phyloP scores from a whole-genome alignment of 1,139 yeast genomes.

The Arxiozyma slooffiae region DNA sequence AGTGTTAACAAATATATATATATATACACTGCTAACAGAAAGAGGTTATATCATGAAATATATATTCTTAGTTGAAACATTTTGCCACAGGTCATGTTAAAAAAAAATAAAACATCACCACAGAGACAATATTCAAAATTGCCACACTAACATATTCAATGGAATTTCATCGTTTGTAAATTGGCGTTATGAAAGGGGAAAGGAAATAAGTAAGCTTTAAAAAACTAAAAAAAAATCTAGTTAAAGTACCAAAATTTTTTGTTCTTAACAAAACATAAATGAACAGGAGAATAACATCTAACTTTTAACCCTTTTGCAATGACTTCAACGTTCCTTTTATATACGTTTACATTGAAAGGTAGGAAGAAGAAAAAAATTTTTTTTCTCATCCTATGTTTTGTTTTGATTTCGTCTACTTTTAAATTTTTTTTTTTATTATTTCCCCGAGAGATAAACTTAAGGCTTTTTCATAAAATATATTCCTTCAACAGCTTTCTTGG shows the following conservation, averaged over 20 bases:
- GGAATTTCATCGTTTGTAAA: constrained; percentile 9
- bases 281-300: too few relatives aligned
- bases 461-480: neutral
- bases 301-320: neutral
- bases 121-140: neutral
- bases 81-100: neutral
- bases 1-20: neutral
- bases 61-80: neutral
- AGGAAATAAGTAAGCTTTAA: neutral
- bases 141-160: constrained; percentile 1
- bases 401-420: neutral
- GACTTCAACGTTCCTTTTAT: neutral
- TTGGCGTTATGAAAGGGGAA: neutral
- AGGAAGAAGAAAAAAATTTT: too few relatives aligned
- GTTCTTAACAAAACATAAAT: too few relatives aligned
- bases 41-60: neutral
- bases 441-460: neutral
- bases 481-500: neutral
- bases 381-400: too few relatives aligned
- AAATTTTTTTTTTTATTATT: too few relatives aligned
- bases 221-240: neutral
- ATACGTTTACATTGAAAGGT: neutral
- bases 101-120: constrained; percentile 1
- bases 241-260: neutral
- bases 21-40: neutral